Conservation (phyloP, 768 basidiomycete species). For the Boletus insuetus region DNA sequence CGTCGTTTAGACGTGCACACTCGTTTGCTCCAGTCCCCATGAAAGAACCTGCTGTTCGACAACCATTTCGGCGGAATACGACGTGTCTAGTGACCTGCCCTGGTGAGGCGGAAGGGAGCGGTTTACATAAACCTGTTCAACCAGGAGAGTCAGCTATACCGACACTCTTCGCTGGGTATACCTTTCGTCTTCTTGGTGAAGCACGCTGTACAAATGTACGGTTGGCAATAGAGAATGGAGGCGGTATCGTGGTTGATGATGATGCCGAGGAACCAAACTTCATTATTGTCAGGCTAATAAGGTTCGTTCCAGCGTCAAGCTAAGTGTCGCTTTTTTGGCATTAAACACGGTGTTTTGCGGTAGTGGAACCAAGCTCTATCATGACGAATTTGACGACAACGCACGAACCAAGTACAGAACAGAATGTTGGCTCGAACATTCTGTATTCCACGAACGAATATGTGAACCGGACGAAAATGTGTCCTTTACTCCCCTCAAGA, state of each 20-base stretch:
- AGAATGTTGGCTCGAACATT: constrained; percentile 92
- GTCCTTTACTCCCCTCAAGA: constrained; percentile 63
- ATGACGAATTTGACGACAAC: constrained; percentile 47
- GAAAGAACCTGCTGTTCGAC: constrained; percentile 28
- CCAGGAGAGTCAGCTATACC: background rate
- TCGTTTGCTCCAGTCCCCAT: constrained; percentile 53
- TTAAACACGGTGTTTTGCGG: no score
- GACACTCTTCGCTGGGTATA: constrained; percentile 52
- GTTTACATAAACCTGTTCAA: background rate
- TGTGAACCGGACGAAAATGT: constrained; percentile 66
- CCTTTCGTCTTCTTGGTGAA: constrained; percentile 64
- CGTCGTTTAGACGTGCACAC: constrained; percentile 58
- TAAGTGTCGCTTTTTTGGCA: background rate
- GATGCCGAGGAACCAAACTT: constrained; percentile 58
- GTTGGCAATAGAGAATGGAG: constrained; percentile 61
- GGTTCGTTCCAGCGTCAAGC: constrained; percentile 40
- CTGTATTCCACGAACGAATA: constrained; percentile 72
- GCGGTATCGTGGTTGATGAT: constrained; percentile 41
- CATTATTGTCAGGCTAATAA: constrained; percentile 69
- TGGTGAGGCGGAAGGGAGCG: constrained; percentile 19
- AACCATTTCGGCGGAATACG: constrained; percentile 47
- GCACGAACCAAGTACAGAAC: constrained; percentile 67
- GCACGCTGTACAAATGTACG: constrained; percentile 57
- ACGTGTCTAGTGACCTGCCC: constrained; percentile 21
- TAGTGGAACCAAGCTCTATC: constrained; percentile 71